Base-by-base conservation (phyloP, 495 filamentous ascomycete species). In the Cairneyella variabilis region DNA sequence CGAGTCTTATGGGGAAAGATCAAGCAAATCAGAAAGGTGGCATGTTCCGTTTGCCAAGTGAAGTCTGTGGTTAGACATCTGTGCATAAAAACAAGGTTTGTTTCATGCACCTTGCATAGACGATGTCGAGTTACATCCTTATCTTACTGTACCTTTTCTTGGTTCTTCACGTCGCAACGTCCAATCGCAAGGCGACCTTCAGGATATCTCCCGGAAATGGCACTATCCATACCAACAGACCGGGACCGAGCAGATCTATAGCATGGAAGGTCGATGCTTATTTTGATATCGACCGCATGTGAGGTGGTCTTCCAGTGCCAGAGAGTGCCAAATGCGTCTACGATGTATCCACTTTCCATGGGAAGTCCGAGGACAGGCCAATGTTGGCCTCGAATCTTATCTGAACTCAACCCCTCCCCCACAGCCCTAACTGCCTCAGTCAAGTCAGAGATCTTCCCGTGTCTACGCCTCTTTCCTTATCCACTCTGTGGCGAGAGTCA, bases 361-460 rank as follows among this genome's bases (percentile, higher is more conserved):
- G 25, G 41, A 18, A 14, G 6, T 42, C 6, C 30, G 27, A 27
- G 34, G 10, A 40, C 36, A 51, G 30, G 48, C 52, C 37, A 48
- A 50, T 60, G 42, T 37, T 18, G 18, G 32, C 14, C 9, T 12
- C 3, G 28, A 18, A 42, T 27, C 52, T 53, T 53, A 53, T 56
- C 46, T 56, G 28, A 41, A 48, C 25, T 48, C 16, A 25, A 30
- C 44, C 37, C 47, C 43, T 44, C 23, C 53, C 32, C 44, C 53
- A 48, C 40, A 42, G 20, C 18, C 26, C 1, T 52, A 11, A 11
- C 28, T 52, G 58, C 58, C 57, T 56, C 49, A 56, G 45, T 23
- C 52, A 41, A 27, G 52, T 53, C 46, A 38, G 27, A 53, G 48
- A 48, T 42, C 36, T 51, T 48, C 52, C 54, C 42, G 40, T 41